Evolutionary conservation across 1,284 basidiomycete species (phyloP).

Genomic region (Trichosporon asahii): DNA sequence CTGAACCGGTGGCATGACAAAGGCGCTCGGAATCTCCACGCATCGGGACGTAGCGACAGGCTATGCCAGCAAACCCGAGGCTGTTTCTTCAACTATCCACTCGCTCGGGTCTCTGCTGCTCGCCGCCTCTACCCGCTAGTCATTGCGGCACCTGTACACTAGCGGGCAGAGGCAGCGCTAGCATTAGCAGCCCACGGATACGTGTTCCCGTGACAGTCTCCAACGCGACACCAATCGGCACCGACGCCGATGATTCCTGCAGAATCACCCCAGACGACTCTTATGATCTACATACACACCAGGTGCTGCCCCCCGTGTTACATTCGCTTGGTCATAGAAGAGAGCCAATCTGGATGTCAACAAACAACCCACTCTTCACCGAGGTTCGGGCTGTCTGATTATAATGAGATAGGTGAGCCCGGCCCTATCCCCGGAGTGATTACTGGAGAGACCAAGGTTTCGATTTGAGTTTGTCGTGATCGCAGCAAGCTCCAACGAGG

Average conservation of each 20-base stretch:
- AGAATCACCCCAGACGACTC: neutral
- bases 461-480: neutral
- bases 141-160: neutral
- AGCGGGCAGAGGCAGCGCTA: neutral
- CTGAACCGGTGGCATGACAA: neutral
- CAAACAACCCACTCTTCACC: neutral
- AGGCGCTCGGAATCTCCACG: neutral
- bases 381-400: neutral
- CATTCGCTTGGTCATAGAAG: neutral
- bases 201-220: neutral
- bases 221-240: neutral
- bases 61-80: neutral
- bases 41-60: neutral
- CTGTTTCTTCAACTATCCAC: neutral
- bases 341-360: neutral
- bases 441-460: neutral
- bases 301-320: neutral
- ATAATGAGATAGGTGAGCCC: neutral
- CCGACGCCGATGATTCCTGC: neutral
- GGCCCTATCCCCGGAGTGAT: neutral
- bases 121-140: neutral
- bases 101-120: neutral
- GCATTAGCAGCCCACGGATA: neutral
- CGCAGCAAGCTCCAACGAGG: neutral
- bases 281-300: neutral